Evolutionary conservation across 768 basidiomycete genomes (phyloP), one percentile per base, ranked within the genome.

Genomic region (Leccinum disarticulatum): DNA sequence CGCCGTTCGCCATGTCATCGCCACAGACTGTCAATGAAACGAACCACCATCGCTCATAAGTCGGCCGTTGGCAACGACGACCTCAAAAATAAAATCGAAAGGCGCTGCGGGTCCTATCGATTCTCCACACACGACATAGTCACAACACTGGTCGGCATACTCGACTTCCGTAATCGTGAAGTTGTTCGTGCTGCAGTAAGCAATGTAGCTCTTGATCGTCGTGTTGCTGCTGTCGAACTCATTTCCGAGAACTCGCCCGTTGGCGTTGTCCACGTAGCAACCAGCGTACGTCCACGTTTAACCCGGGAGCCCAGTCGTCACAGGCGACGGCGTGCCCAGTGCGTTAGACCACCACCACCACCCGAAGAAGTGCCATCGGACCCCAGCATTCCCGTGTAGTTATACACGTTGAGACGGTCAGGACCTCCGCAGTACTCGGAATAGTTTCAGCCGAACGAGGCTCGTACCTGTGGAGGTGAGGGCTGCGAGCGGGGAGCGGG

Each of bases 391-490:
- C 90, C 19, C 4, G 66, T 67, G 19, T 62, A 47, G n/a, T 67
- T 68, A 47, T 68, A 67, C 52, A 66, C 1, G n/a, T 61, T 35
- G 13, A 68, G 61, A 49, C 82, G 75, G 66, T 87, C 79, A 0
- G 89, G 86, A 35, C 90, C 90, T 19, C 90, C 90, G 63, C 90
- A 92, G 60, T 84, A 84, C 66, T 90, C 84, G 0, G 83, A 62
- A 31, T 68, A 50, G 25, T 68, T 68, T 27, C 67, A 1, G 82
- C 75, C 1, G 85, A 84, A 55, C 89, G 84, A 17, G 82, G 80
- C 66, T 91, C 90, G 62, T 84, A 80, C 63, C 84, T 85, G 71
- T 81, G 83, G 33, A 74, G 70, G 50, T 82, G 81, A 49, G 77
- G 70, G 41, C 78, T 79, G 4, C 85, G 87, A 0, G 85, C 83